Percentiles rank a stretch among this genome's conserved stretches.
Conservation (phyloP, 805 yeast species). For the Priceomyces castillae region DNA sequence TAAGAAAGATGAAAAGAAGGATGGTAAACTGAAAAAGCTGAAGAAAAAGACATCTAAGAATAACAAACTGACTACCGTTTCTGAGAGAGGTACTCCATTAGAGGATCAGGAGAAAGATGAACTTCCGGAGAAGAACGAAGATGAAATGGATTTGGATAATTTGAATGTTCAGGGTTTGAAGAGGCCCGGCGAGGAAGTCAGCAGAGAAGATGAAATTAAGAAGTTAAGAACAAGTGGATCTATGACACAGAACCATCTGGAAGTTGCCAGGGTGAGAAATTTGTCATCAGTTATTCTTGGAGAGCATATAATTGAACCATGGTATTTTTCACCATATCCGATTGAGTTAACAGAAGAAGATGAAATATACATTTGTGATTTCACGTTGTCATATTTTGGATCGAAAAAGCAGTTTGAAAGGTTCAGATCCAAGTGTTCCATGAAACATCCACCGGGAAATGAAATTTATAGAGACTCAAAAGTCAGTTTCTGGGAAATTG, state of each 20-base stretch:
- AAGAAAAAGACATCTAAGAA: conserved; percentile 11
- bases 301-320: conserved; percentile 89
- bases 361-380: conserved; percentile 86
- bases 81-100: conserved; percentile 23
- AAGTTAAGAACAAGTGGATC: conserved; percentile 93
- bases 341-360: conserved; percentile 92
- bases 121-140: conserved; percentile 36
- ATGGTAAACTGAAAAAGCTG: conserved; percentile 24
- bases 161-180: conserved; percentile 79
- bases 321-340: conserved; percentile 99
- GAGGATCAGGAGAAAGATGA: conserved; percentile 28
- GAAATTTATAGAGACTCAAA: conserved; percentile 92
- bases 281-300: conserved; percentile 79
- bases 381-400: conserved; percentile 83
- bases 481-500: conserved; percentile 95
- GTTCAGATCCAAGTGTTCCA: conserved; percentile 79
- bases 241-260: conserved; percentile 86
- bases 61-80: conserved; percentile 6
- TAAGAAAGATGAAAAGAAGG: conserved; percentile 45
- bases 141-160: conserved; percentile 82
- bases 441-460: conserved; percentile 97
- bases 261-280: conserved; percentile 88
- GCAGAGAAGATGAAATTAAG: conserved; percentile 89
- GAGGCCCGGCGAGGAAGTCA: conserved; percentile 65
- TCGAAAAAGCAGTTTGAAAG: conserved; percentile 89